Conservation (phyloP, 805 yeast genomes). For the Sugiyamaella marilandica region DNA sequence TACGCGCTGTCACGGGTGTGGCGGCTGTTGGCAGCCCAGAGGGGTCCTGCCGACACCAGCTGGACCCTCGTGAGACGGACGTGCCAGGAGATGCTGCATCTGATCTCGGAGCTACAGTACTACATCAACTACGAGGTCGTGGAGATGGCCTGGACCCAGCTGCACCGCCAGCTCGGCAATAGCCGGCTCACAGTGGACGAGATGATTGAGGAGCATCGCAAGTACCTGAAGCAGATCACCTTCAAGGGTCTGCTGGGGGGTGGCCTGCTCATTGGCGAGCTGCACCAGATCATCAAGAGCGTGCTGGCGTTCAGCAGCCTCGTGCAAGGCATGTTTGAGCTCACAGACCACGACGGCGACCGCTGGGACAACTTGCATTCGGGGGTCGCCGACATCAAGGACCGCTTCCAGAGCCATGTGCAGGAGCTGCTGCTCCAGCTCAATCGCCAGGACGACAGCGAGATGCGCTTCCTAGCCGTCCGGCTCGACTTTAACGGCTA, state of each 20-base stretch:
- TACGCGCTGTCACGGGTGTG: constrained; percentile 48
- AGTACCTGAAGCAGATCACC: constrained; percentile 29
- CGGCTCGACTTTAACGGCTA: constrained; percentile 35
- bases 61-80: constrained; percentile 27
- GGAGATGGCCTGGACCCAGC: constrained; percentile 34
- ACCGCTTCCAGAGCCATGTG: constrained; percentile 23
- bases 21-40: constrained; percentile 32
- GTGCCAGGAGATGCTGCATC: constrained; percentile 32
- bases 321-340: constrained; percentile 21
- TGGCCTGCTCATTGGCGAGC: constrained; percentile 24
- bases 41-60: constrained; percentile 7
- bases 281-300: constrained; percentile 31
- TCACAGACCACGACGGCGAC: constrained; percentile 11
- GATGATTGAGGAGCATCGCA: constrained; percentile 31
- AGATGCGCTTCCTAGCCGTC: constrained; percentile 32
- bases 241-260: constrained; percentile 33
- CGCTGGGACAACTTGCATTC: constrained; percentile 17
- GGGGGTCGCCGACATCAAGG: constrained; percentile 18
- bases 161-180: constrained; percentile 23
- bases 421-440: constrained; percentile 27
- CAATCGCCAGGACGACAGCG: constrained; percentile 28
- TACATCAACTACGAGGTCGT: constrained; percentile 36
- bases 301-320: constrained; percentile 26
- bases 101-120: constrained; percentile 33
- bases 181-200: constrained; percentile 32